Conservation (phyloP, 2,329 filamentous ascomycete genomes). For the Pseudogymnoascus sp. region DNA sequence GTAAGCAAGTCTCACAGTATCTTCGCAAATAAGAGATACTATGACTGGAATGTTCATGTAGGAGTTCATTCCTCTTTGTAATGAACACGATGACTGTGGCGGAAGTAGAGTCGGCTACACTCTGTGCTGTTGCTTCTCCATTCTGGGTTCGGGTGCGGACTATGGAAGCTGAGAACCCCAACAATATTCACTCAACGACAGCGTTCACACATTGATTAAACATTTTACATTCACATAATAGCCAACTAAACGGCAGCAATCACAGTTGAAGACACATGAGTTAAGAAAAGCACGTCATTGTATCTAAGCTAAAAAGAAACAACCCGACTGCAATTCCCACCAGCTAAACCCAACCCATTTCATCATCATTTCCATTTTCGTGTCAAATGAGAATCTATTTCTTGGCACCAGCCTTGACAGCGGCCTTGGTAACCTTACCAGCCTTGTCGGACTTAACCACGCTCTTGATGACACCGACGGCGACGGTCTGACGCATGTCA, state of each 20-base stretch:
- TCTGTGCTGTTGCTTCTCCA: neutral
- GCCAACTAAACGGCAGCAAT: neutral
- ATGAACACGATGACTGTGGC: neutral
- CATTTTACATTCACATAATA: neutral
- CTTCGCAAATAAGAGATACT: neutral
- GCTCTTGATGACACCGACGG: conserved; percentile 88
- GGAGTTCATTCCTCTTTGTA: neutral
- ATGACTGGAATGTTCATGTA: neutral
- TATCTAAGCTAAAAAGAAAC: conserved; percentile 7
- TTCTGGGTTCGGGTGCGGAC: no score
- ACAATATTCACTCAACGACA: neutral
- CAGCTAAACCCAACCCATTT: neutral
- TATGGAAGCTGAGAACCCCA: neutral
- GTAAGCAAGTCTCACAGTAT: neutral
- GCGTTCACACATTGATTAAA: neutral
- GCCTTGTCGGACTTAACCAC: conserved; percentile 33
- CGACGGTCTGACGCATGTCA: conserved; percentile 90
- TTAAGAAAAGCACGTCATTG: conserved; percentile 2
- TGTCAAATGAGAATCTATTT: conserved; percentile 24
- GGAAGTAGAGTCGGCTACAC: neutral
- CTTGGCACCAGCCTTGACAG: conserved; percentile 32
- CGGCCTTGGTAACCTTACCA: conserved; percentile 33
- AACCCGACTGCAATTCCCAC: neutral
- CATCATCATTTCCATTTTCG: conserved; percentile 2
- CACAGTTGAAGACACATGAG: neutral